Base-by-base conservation (phyloP, 192 early-diverging fungal genomes). In the Coemansia sp. region DNA sequence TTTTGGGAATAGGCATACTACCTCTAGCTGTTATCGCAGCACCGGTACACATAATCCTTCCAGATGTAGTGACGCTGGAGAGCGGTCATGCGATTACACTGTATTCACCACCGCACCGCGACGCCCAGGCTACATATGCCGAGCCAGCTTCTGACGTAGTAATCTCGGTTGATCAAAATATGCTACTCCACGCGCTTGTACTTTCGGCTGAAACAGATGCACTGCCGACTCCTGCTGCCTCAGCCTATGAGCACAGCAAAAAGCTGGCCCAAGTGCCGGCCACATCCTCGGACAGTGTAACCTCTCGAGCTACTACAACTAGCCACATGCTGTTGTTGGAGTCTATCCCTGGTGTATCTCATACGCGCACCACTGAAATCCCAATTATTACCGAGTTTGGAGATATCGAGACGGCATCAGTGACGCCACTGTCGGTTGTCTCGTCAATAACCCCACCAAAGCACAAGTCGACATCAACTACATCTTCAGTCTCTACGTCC, bases 21-120 rank as follows among this genome's bases (percentile, higher is more conserved):
- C 14, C 26, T 25, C 34, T 56, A 8, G 51, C 59, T 40, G 65
- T 50, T 17, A 8, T 58, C 25, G 55, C 68, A 15, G 52, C 58
- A 2, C 68, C 68, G 8, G 61, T 74, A 24, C 65, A 74, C 21
- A 61, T 74, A 24, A n/a, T 74, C 6, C 53, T 74, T 12, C 71
- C 71, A 0, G 66, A 74, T 31, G 58, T 74, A 34, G 71, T 74
- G 21, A 68, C 71, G 2, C 61, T 74, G 26, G 65, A 62, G 2
- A 56, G 48, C 11, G 61, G 61, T 11, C 58, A 55, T 42, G 52
- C 58, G 5, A 21, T 74, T 9, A 74, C 71, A 1, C 62, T 74
- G 8, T 74, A 64, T 24, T 62, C 71, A 4, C 58, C 71, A 3
- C 71, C 60, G 17, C 12, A 34, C 5, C 8, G 21, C 61, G 8